These are phyloP conservation scores for Kwoniella dejecticola DNA, from an alignment of 768 basidiomycete species.

Conservation along the genomic window DNA sequence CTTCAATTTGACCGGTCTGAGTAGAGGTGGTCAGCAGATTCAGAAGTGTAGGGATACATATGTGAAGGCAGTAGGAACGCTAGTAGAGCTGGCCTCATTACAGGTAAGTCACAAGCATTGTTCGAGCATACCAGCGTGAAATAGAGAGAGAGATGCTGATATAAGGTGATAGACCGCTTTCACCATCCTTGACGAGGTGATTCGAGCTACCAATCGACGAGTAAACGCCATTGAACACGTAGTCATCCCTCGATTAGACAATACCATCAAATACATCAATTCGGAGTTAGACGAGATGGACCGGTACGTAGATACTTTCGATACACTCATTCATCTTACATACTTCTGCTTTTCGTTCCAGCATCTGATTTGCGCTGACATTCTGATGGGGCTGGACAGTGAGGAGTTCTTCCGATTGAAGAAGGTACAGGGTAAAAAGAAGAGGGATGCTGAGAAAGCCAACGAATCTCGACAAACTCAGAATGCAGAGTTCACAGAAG, in stretches of 20 bases:
- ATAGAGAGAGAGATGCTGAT: no score
- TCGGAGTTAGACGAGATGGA: constrained; percentile 99
- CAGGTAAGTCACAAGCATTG: constrained; percentile 51
- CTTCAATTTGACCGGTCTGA: constrained; percentile 94
- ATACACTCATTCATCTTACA: no score
- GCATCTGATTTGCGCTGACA: no score
- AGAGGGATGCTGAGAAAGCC: constrained; percentile 65
- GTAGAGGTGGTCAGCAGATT: constrained; percentile 94
- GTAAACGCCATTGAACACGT: constrained; percentile 99
- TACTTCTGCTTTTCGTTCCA: no score
- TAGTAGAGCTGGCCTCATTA: constrained; percentile 93
- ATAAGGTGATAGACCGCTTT: constrained; percentile 95
- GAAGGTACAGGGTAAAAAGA: constrained; percentile 97
- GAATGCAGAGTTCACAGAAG: constrained; percentile 40
- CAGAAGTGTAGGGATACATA: constrained; percentile 94
- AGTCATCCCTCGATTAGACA: constrained; percentile 90
- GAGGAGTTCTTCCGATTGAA: constrained; percentile 71
- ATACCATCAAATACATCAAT: constrained; percentile 96
- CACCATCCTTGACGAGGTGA: constrained; percentile 97
- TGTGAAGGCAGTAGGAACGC: constrained; percentile 93
- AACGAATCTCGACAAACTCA: constrained; percentile 28
- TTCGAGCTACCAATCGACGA: constrained; percentile 96
- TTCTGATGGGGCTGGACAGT: constrained; percentile 11
- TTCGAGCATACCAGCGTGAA: no score
- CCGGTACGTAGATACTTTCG: no score